Percentiles rank a stretch among this genome's conserved stretches.
These are phyloP conservation scores for Sugiyamaella japonica DNA, from an alignment of 1,139 yeast species.

Conservation along the genomic window DNA sequence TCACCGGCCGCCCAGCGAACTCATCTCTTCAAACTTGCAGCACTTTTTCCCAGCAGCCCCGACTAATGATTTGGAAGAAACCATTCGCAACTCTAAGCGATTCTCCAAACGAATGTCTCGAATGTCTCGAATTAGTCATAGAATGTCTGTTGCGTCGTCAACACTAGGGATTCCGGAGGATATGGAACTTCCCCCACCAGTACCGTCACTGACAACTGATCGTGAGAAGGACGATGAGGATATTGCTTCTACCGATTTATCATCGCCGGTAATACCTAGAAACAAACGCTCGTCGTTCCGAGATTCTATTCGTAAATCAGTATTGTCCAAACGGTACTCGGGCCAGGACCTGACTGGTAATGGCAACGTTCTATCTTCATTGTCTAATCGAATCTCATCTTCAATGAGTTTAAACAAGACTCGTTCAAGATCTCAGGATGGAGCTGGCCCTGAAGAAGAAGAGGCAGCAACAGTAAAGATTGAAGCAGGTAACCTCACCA, in stretches of 20 bases:
- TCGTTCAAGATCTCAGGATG: constrained; percentile 3
- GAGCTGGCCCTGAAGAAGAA: not conserved
- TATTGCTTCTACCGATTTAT: not conserved
- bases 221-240: constrained; percentile 10
- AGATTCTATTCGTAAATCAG: constrained; percentile 18
- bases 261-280: not conserved
- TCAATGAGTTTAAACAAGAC: constrained; percentile 16
- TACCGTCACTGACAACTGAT: constrained; percentile 33
- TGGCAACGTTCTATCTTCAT: constrained; percentile 25
- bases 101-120: constrained; percentile 64
- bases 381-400: constrained; percentile 31
- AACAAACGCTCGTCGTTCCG: constrained; percentile 15
- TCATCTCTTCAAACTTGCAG: constrained; percentile 83
- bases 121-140: constrained; percentile 33
- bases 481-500: not conserved
- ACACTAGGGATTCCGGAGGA: constrained; percentile 32
- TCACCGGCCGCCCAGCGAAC: constrained; percentile 90
- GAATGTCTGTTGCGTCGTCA: constrained; percentile 39
- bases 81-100: constrained; percentile 80
- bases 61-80: constrained; percentile 68
- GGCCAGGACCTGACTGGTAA: constrained; percentile 11
- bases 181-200: constrained; percentile 37
- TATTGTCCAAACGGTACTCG: constrained; percentile 16
- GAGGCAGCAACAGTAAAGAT: not conserved
- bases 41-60: constrained; percentile 91